A percentile compares a stretch with the other conserved stretches of the same genome.
phyloP scores from a whole-genome alignment of 164 flowering plant genomes.

The Vitis labrusca region DNA sequence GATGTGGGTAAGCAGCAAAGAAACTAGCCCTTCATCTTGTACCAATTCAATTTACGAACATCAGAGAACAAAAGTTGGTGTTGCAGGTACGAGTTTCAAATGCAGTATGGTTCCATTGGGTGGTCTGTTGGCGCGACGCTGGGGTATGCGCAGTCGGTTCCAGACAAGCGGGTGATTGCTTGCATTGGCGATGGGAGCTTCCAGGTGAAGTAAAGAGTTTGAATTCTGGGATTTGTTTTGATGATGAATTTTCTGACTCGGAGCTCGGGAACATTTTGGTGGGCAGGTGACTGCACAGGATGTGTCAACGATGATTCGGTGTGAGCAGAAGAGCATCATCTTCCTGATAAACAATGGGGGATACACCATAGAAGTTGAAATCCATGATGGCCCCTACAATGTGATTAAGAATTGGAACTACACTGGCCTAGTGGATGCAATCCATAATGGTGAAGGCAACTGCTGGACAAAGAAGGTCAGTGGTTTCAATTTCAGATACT shows the following conservation, averaged over 20 bases:
- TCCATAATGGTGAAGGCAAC: constrained; percentile 49
- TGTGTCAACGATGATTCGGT: constrained; percentile 40
- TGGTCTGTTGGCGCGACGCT: constrained; percentile 56
- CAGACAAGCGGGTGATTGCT: constrained; percentile 41
- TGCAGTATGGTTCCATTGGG: constrained; percentile 54
- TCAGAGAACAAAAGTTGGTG: constrained; percentile 19
- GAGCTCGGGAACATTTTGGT: background rate
- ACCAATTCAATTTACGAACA: background rate
- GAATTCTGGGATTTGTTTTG: no score
- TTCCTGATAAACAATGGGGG: constrained; percentile 51
- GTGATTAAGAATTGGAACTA: constrained; percentile 59
- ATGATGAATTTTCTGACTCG: background rate
- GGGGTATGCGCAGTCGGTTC: constrained; percentile 44
- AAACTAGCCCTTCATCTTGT: background rate
- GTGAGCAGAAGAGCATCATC: constrained; percentile 33
- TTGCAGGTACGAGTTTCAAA: constrained; percentile 51
- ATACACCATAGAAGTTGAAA: constrained; percentile 51
- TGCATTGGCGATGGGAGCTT: constrained; percentile 65
- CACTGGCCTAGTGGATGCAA: constrained; percentile 44
- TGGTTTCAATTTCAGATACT: background rate
- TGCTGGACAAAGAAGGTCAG: constrained; percentile 46
- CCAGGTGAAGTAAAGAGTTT: constrained; percentile 25
- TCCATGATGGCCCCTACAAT: constrained; percentile 54
- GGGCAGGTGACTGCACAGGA: constrained; percentile 46
- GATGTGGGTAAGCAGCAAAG: constrained; percentile 37